Conservation (phyloP, 768 basidiomycete genomes). For the Lactifluus subvellereus region DNA sequence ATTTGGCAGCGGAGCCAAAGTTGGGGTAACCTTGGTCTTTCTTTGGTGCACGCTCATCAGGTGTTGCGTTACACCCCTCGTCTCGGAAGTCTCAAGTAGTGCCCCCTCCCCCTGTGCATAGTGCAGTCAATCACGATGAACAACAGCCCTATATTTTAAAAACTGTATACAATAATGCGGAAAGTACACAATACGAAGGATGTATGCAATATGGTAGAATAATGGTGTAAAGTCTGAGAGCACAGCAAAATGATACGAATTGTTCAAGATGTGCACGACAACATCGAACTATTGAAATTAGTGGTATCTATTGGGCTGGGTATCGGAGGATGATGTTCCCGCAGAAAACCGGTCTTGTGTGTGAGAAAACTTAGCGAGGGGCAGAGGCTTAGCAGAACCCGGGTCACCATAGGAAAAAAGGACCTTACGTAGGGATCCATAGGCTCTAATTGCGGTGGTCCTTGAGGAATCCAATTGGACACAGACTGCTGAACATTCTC, state of each 20-base stretch:
- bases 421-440: slow-evolving; percentile 62
- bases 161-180: slow-evolving; percentile 21
- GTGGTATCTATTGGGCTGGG: slow-evolving; percentile 48
- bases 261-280: slow-evolving; percentile 11
- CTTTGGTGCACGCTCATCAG: slow-evolving; percentile 20
- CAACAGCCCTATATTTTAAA: slow-evolving; percentile 11
- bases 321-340: slow-evolving; percentile 42
- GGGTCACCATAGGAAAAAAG: not conserved
- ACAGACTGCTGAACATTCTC: slow-evolving; percentile 38
- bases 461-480: slow-evolving; percentile 40
- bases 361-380: slow-evolving; percentile 32
- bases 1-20: slow-evolving; percentile 6
- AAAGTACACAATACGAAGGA: slow-evolving; percentile 18
- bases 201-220: slow-evolving; percentile 21
- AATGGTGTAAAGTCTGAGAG: slow-evolving; percentile 16
- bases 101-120: not conserved
- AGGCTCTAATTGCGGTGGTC: slow-evolving; percentile 43
- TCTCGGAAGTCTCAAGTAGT: not conserved
- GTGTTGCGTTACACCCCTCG: too few species aligned
- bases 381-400: not conserved
- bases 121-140: not conserved
- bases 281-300: slow-evolving; percentile 36
- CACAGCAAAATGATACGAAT: slow-evolving; percentile 19
- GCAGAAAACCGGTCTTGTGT: slow-evolving; percentile 46
- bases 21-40: not conserved